Percentiles rank a stretch among this genome's conserved stretches.
Conservation (phyloP, 2,329 filamentous ascomycete genomes). For the Venturia carpophila region DNA sequence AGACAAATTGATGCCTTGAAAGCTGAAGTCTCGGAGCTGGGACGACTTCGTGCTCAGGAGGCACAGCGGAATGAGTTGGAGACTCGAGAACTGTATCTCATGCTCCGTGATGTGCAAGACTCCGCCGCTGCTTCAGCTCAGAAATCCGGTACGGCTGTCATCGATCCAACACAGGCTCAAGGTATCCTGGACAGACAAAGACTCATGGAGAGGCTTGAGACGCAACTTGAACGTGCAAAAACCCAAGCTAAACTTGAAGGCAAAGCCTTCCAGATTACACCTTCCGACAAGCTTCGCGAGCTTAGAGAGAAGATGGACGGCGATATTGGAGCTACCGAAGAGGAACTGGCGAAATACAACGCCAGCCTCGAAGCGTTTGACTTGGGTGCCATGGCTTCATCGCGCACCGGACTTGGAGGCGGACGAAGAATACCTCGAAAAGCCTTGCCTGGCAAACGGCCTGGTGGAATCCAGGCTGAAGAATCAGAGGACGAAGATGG, state of each 20-base stretch:
- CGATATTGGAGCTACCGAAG: conserved; percentile 39
- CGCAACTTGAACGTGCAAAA: conserved; percentile 93
- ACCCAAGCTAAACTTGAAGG: conserved; percentile 97
- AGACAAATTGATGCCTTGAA: conserved; percentile 84
- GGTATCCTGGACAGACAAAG: conserved; percentile 89
- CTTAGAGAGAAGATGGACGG: conserved; percentile 92
- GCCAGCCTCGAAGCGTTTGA: conserved; percentile 23
- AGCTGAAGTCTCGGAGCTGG: conserved; percentile 78
- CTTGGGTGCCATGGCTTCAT: conserved; percentile 40
- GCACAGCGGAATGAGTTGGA: conserved; percentile 92
- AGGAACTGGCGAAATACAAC: conserved; percentile 35
- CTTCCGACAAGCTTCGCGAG: conserved; percentile 85
- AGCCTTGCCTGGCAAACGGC: conserved; percentile 22
- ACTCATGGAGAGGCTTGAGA: conserved; percentile 88
- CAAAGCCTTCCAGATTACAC: conserved; percentile 80
- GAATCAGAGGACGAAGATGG: conserved; percentile 29
- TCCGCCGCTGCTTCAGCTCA: conserved; percentile 80
- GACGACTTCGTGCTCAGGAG: conserved; percentile 79
- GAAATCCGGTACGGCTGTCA: background rate
- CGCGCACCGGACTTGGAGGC: conserved; percentile 10
- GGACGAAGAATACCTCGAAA: conserved; percentile 24
- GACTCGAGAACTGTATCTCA: conserved; percentile 92
- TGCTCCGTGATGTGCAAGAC: conserved; percentile 95
- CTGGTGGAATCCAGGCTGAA: background rate
- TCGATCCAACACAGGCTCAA: conserved; percentile 68